These are phyloP conservation scores for Starmera caribaea DNA, from an alignment of 805 yeast species.

Conservation along the genomic window DNA sequence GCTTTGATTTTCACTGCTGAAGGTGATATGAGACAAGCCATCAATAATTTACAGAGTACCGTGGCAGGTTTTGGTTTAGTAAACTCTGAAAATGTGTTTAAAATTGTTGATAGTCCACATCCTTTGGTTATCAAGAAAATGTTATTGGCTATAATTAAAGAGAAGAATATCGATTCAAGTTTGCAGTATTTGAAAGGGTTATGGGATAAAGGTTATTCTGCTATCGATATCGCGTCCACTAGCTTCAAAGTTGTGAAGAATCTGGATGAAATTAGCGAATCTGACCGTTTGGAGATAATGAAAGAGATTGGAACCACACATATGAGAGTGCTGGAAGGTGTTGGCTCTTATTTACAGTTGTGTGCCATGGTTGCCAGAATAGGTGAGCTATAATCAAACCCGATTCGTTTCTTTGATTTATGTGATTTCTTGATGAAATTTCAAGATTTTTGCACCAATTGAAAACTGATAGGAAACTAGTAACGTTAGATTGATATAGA, in stretches of 20 bases:
- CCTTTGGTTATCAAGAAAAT: constrained; percentile 74
- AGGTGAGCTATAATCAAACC: constrained; percentile 4
- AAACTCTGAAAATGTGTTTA: constrained; percentile 87
- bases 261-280: constrained; percentile 58
- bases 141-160: constrained; percentile 38
- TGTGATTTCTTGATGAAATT: no score
- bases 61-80: constrained; percentile 90
- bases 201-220: constrained; percentile 88
- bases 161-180: constrained; percentile 52
- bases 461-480: no score
- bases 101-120: constrained; percentile 93
- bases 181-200: constrained; percentile 52
- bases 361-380: constrained; percentile 70
- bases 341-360: constrained; percentile 75
- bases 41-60: constrained; percentile 88
- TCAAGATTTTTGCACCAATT: no score
- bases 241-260: constrained; percentile 83
- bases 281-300: constrained; percentile 62
- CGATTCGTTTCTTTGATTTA: no score
- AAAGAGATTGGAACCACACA: constrained; percentile 86
- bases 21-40: constrained; percentile 98
- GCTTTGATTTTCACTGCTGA: constrained; percentile 93
- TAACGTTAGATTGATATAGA: no score
- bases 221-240: constrained; percentile 86
- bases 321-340: constrained; percentile 90